A percentile compares a stretch with the other conserved stretches of the same genome.
Conservation (phyloP, 106 monocot species). For the Apostasia ramifera region DNA sequence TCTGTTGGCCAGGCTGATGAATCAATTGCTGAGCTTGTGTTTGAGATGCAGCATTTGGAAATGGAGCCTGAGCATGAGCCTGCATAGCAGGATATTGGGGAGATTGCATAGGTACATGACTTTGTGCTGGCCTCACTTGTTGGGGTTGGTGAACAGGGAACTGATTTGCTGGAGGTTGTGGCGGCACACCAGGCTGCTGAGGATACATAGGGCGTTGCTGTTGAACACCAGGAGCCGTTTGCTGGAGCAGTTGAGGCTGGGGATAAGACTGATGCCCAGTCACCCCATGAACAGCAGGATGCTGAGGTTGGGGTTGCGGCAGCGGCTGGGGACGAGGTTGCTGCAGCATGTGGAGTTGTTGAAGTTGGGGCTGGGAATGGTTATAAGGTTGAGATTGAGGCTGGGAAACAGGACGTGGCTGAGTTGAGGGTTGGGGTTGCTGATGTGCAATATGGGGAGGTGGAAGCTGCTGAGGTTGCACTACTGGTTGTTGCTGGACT, state of each 20-base stretch:
- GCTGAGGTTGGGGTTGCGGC: constrained; percentile 27
- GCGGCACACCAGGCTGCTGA: constrained; percentile 23
- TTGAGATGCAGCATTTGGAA: constrained; percentile 23
- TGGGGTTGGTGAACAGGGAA: constrained; percentile 39
- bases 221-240: constrained; percentile 19
- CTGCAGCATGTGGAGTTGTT: constrained; percentile 13
- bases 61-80: constrained; percentile 21
- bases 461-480: constrained; percentile 22
- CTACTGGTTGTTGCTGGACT: constrained; percentile 17
- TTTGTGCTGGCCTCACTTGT: constrained; percentile 34
- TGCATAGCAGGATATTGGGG: constrained; percentile 28
- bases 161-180: constrained; percentile 27
- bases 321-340: constrained; percentile 19
- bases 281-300: constrained; percentile 33
- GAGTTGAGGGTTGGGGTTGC: constrained; percentile 14
- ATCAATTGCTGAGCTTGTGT: constrained; percentile 19
- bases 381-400: constrained; percentile 15
- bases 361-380: constrained; percentile 16
- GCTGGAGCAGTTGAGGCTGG: constrained; percentile 35
- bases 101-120: constrained; percentile 33
- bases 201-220: constrained; percentile 43
- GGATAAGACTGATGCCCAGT: constrained; percentile 73
- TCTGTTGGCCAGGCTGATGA: constrained; percentile 28
- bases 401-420: constrained; percentile 20
- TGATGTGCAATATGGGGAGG: constrained; percentile 19